Evolutionary conservation across 495 filamentous ascomycete species (phyloP).

Genomic region (Aspergillus leporis): DNA sequence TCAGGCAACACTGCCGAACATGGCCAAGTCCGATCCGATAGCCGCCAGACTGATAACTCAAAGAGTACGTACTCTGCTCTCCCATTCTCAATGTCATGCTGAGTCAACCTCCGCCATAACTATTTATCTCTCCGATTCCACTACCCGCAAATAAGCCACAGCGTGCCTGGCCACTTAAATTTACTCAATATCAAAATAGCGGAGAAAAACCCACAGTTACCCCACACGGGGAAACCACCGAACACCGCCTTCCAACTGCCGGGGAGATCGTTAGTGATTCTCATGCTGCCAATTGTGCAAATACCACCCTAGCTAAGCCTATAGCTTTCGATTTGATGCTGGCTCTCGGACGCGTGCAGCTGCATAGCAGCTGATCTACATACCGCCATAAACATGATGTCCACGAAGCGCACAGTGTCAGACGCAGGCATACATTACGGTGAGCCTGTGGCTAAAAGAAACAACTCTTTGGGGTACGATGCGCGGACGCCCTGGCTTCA

Average conservation of each 20-base stretch:
- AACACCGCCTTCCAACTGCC: constrained; percentile 33
- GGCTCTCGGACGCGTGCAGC: constrained; percentile 8
- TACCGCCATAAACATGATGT: constrained; percentile 11
- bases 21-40: too few species aligned
- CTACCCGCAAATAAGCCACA: not conserved
- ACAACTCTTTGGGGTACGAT: constrained; percentile 34
- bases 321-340: constrained; percentile 7
- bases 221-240: constrained; percentile 18
- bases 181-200: constrained; percentile 10
- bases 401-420: constrained; percentile 33
- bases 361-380: constrained; percentile 3
- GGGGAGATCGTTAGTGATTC: constrained; percentile 11
- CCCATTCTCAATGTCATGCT: too few species aligned
- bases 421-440: constrained; percentile 24
- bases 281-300: constrained; percentile 1
- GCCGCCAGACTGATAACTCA: too few species aligned
- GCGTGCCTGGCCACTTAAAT: not conserved
- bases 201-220: constrained; percentile 23
- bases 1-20: too few species aligned
- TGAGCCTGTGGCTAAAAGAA: constrained; percentile 23
- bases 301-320: not conserved
- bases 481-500: constrained; percentile 40
- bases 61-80: too few species aligned
- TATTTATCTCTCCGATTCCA: not conserved
- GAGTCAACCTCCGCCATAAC: too few species aligned